phyloP scores from a whole-genome alignment of 1,139 yeast genomes.

The Arxiozyma heterogenica region DNA sequence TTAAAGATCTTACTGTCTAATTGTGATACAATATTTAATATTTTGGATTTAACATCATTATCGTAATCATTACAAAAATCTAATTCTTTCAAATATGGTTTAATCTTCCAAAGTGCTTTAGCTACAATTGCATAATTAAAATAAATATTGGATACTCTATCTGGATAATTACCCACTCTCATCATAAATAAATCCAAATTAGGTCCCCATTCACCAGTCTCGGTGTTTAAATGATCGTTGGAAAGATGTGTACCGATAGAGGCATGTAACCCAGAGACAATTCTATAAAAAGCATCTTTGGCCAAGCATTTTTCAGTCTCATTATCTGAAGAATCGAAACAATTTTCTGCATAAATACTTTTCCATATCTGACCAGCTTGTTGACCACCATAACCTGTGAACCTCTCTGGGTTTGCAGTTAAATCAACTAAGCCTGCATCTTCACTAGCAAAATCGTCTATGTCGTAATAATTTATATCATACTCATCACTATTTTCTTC shows the following conservation, averaged over 20 bases:
- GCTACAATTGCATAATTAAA: constrained; percentile 86
- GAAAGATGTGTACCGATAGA: constrained; percentile 91
- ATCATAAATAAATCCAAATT: constrained; percentile 74
- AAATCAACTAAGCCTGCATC: constrained; percentile 77
- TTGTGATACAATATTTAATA: constrained; percentile 34
- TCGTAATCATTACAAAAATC: constrained; percentile 45
- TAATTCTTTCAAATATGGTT: constrained; percentile 39
- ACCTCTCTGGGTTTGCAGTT: constrained; percentile 85
- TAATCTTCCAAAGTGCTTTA: constrained; percentile 65
- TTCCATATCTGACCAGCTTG: constrained; percentile 92
- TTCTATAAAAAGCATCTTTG: constrained; percentile 76
- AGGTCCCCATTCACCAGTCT: constrained; percentile 75
- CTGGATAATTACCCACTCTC: constrained; percentile 84
- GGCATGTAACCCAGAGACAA: constrained; percentile 91
- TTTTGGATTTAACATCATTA: constrained; percentile 38
- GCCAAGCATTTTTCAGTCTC: constrained; percentile 56
- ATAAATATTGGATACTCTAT: constrained; percentile 79
- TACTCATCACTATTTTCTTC: constrained; percentile 11
- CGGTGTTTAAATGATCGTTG: constrained; percentile 69
- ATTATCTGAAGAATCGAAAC: constrained; percentile 46
- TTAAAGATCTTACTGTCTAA: constrained; percentile 46
- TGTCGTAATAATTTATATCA: constrained; percentile 41
- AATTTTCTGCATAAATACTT: constrained; percentile 84
- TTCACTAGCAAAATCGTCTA: constrained; percentile 32
- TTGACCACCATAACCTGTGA: constrained; percentile 91